A percentile compares a stretch with the other conserved stretches of the same genome.
phyloP scores from a whole-genome alignment of 805 yeast species.

The Gaillardinia entomophila region DNA sequence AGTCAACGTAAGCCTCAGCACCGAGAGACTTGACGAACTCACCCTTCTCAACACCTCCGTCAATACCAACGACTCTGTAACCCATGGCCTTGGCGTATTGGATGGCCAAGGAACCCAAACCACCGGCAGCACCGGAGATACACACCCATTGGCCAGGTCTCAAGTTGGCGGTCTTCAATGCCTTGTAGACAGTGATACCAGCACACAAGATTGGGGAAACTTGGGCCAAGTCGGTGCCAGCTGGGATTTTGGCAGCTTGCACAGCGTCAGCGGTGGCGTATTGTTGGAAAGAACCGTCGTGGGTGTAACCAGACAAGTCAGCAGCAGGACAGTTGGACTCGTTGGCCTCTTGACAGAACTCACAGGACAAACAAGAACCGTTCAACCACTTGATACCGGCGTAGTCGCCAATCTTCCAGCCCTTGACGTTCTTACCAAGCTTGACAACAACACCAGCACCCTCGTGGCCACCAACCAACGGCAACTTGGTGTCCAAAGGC shows the following conservation, averaged over 20 bases:
- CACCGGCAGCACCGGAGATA: slow-evolving; percentile 78
- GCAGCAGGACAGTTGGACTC: slow-evolving; percentile 60
- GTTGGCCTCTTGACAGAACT: slow-evolving; percentile 33
- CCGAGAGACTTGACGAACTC: slow-evolving; percentile 48
- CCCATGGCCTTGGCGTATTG: slow-evolving; percentile 79
- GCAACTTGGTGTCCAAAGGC: slow-evolving; percentile 40
- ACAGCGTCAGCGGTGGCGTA: slow-evolving; percentile 62
- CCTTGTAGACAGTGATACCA: slow-evolving; percentile 65
- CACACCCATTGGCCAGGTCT: slow-evolving; percentile 69
- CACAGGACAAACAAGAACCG: slow-evolving; percentile 39
- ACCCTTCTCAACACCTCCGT: slow-evolving; percentile 63
- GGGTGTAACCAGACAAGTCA: slow-evolving; percentile 69
- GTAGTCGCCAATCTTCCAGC: slow-evolving; percentile 38
- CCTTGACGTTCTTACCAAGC: slow-evolving; percentile 34
- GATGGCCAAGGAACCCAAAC: slow-evolving; percentile 69
- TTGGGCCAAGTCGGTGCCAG: slow-evolving; percentile 48
- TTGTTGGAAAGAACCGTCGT: slow-evolving; percentile 65
- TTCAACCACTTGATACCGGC: slow-evolving; percentile 45
- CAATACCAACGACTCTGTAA: slow-evolving; percentile 59
- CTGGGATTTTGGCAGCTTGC: slow-evolving; percentile 56
- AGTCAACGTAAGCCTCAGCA: slow-evolving; percentile 61
- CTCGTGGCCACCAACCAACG: slow-evolving; percentile 44
- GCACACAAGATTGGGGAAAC: slow-evolving; percentile 64
- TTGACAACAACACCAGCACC: slow-evolving; percentile 45
- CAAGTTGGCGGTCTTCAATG: slow-evolving; percentile 53